Evolutionary conservation across 192 early-diverging fungal genomes (phyloP).

Genomic region (Linnemannia zychae): DNA sequence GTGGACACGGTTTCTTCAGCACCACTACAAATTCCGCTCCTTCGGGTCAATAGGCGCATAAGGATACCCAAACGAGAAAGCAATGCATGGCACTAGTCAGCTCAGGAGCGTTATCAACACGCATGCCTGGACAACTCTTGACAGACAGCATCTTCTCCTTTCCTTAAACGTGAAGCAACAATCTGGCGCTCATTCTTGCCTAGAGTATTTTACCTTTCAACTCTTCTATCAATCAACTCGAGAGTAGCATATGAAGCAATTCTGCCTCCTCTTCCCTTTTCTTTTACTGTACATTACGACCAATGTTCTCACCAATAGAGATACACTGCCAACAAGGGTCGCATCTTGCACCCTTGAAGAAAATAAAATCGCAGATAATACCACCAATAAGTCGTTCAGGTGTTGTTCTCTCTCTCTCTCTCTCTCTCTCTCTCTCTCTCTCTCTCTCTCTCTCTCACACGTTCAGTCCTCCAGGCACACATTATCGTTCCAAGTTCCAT

Average conservation of each 20-base stretch:
- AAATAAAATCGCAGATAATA: background rate
- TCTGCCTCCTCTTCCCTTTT: background rate
- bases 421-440: too few relatives aligned
- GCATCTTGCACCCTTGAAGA: background rate
- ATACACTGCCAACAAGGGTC: background rate
- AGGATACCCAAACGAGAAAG: background rate
- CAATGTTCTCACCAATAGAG: background rate
- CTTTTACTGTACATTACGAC: background rate
- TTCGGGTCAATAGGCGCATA: constrained; percentile 39
- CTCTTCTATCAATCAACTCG: background rate
- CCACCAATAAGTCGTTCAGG: background rate
- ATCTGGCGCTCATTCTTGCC: background rate
- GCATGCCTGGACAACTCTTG: background rate
- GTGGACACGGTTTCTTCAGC: constrained; percentile 42
- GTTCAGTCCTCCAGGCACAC: too few relatives aligned
- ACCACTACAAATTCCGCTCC: constrained; percentile 47
- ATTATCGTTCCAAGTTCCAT: too few relatives aligned
- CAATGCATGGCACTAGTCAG: background rate
- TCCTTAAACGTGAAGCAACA: background rate
- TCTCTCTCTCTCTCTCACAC: too few relatives aligned
- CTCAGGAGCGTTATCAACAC: background rate
- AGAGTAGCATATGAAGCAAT: background rate
- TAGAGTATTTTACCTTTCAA: background rate
- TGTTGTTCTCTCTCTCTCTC: background rate
- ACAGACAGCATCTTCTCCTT: background rate